These are phyloP conservation scores for Zopfochytrium polystomum DNA, from an alignment of 371 early-diverging fungal species.

Conservation along the genomic window DNA sequence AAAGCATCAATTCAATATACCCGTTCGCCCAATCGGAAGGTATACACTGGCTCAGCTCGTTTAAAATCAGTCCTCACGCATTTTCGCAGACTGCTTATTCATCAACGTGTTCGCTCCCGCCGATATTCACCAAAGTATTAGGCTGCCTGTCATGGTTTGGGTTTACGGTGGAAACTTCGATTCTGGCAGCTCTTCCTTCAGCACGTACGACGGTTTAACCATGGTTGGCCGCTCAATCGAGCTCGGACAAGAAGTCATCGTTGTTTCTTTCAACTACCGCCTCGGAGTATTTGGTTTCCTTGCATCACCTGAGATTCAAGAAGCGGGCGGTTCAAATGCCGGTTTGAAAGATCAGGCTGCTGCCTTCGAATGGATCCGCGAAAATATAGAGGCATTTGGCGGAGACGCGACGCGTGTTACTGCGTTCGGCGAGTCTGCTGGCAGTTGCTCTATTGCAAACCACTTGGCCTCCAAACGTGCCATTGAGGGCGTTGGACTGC, in stretches of 20 bases:
- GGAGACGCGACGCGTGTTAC: conserved; percentile 48
- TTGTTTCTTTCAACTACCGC: conserved; percentile 40
- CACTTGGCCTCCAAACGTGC: conserved; percentile 2
- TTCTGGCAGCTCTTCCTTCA: neutral
- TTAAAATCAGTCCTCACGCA: no score
- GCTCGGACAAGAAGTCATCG: conserved; percentile 15
- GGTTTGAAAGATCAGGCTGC: conserved; percentile 47
- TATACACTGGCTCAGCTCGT: no score
- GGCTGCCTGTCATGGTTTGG: neutral
- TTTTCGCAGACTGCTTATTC: conserved; percentile 12
- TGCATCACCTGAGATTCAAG: conserved; percentile 17
- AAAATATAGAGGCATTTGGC: conserved; percentile 48
- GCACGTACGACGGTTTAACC: neutral
- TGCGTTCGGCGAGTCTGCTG: conserved; percentile 49
- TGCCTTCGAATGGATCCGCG: conserved; percentile 49
- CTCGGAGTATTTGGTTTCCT: conserved; percentile 30
- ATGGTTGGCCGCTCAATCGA: conserved; percentile 13
- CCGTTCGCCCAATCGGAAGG: no score
- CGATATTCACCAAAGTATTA: neutral
- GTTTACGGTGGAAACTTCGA: neutral
- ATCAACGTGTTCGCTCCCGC: neutral
- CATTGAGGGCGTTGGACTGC: no score
- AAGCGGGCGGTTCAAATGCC: conserved; percentile 30
- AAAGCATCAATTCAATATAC: no score
- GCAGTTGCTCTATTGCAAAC: conserved; percentile 32